Base-by-base conservation (phyloP, 2,329 filamentous ascomycete genomes). In the Pestalotiopsis sp. region DNA sequence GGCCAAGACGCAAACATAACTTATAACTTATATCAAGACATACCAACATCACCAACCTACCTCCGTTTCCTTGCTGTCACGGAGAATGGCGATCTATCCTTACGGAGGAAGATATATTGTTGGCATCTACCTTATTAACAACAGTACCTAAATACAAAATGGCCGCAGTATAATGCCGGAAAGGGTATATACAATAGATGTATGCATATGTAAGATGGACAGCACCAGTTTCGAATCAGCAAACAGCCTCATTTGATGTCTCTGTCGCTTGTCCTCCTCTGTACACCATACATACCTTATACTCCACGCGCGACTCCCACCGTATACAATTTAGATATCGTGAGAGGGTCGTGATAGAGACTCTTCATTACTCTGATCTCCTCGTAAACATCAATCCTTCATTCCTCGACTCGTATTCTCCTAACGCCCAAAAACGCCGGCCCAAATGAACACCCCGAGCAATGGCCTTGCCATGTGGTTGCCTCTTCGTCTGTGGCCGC, bases 391-490 rank as follows among this genome's bases (percentile, higher is more conserved):
- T 61, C 20, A 39, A 52, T n/a, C 44, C 3, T 52, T 52, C 20
- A 20, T n/a, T 52, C 10, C 17, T 20, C 7, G 44, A 52, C 44
- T 52, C 44, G 44, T n/a, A n/a, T 52, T 52, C 44, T 52, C 44
- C 9, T 9, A 52, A 52, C 44, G 44, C 62, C 62, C 30, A 35
- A 64, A 35, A 61, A 61, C 35, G 20, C 30, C 62, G n/a, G n/a
- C 11, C 39, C 13, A 38, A 35, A 70, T 69, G 55, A 66, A 64
- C 56, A 68, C 20, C 44, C n/a, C 44, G 7, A 52, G 17, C 17
- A 9, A 20, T 22, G 17, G 17, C 24, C 6, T 17, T 22, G 26
- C 59, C 20, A 40, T 14, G n/a, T 10, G 30, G n/a, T 30, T 9
- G 59, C 11, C 11, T n/a, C n/a, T 26, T 17, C 22, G 10, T 4